phyloP scores from a whole-genome alignment of 2,329 filamentous ascomycete genomes.

The Ascochyta koolunga region DNA sequence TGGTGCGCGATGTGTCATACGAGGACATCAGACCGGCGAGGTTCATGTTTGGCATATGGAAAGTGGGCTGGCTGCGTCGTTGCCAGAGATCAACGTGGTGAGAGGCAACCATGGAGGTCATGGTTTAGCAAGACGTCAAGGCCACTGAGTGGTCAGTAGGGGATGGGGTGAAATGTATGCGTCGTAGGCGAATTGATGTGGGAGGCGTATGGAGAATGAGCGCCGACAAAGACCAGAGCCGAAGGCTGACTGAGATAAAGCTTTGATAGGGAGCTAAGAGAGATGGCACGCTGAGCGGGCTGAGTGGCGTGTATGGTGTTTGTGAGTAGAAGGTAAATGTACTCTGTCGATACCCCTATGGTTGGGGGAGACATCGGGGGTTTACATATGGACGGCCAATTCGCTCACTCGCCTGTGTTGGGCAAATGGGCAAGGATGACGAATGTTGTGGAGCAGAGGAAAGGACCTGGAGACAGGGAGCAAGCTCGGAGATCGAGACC shows the following conservation, averaged over 20 bases:
- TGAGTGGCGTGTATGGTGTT: slow-evolving; percentile 38
- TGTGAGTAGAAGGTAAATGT: slow-evolving; percentile 39
- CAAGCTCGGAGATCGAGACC: slow-evolving; percentile 38
- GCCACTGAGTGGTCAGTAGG: slow-evolving; percentile 16
- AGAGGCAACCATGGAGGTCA: slow-evolving; percentile 47
- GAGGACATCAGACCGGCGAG: slow-evolving; percentile 37
- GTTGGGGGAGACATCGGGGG: slow-evolving; percentile 41
- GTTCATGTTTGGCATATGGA: slow-evolving; percentile 41
- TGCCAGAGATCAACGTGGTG: slow-evolving; percentile 46
- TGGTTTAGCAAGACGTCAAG: slow-evolving; percentile 33
- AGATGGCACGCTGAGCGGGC: background rate
- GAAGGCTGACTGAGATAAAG: slow-evolving; percentile 24
- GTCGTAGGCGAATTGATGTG: slow-evolving; percentile 19
- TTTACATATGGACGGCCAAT: slow-evolving; percentile 44
- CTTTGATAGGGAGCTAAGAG: background rate
- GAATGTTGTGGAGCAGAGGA: slow-evolving; percentile 40
- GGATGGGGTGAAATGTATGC: slow-evolving; percentile 29
- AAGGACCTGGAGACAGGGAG: slow-evolving; percentile 38
- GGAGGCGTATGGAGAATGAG: slow-evolving; percentile 23
- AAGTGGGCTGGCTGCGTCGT: slow-evolving; percentile 36
- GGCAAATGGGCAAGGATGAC: slow-evolving; percentile 42
- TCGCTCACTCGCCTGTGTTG: slow-evolving; percentile 35
- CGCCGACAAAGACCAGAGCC: slow-evolving; percentile 33
- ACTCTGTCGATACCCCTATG: slow-evolving; percentile 31
- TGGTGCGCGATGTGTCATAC: slow-evolving; percentile 38